These are phyloP conservation scores for Sporormia fimetaria DNA, from an alignment of 495 filamentous ascomycete species.

Conservation along the genomic window DNA sequence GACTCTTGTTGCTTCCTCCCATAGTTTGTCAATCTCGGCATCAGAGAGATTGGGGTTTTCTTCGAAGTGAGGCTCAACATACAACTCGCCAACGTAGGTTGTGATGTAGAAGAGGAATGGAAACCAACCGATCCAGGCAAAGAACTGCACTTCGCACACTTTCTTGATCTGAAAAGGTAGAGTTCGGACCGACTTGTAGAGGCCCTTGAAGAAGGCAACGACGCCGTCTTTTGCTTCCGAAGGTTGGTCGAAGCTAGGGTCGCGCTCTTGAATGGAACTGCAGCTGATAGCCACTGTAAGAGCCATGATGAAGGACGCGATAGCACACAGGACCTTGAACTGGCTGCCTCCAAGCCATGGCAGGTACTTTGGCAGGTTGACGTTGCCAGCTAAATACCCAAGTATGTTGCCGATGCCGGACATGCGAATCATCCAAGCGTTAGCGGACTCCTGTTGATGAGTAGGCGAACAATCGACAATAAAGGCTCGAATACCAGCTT, in stretches of 20 bases:
- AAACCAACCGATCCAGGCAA: constrained; percentile 91
- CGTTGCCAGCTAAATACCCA: constrained; percentile 72
- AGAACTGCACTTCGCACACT: constrained; percentile 80
- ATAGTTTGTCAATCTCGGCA: constrained; percentile 60
- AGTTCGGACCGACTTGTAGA: constrained; percentile 60
- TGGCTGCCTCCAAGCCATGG: constrained; percentile 73
- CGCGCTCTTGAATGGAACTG: constrained; percentile 57
- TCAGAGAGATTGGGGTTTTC: constrained; percentile 63
- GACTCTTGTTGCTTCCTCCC: constrained; percentile 69
- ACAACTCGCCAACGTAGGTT: constrained; percentile 82
- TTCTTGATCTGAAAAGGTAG: constrained; percentile 68
- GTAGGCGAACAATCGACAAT: constrained; percentile 82
- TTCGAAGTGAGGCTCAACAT: constrained; percentile 67
- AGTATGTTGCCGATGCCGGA: constrained; percentile 77
- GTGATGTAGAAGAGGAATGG: constrained; percentile 90
- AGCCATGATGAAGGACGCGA: constrained; percentile 59
- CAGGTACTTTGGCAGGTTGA: constrained; percentile 56
- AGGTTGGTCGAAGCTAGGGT: constrained; percentile 60
- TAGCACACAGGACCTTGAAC: constrained; percentile 78
- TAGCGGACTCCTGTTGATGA: constrained; percentile 82
- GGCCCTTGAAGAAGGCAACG: constrained; percentile 62
- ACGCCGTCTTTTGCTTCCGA: constrained; percentile 46
- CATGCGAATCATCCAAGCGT: constrained; percentile 74
- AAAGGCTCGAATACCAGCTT: constrained; percentile 79
- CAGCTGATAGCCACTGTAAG: constrained; percentile 57